Evolutionary conservation across 1,284 basidiomycete genomes (phyloP).

Genomic region (Trichosporon faecale): DNA sequence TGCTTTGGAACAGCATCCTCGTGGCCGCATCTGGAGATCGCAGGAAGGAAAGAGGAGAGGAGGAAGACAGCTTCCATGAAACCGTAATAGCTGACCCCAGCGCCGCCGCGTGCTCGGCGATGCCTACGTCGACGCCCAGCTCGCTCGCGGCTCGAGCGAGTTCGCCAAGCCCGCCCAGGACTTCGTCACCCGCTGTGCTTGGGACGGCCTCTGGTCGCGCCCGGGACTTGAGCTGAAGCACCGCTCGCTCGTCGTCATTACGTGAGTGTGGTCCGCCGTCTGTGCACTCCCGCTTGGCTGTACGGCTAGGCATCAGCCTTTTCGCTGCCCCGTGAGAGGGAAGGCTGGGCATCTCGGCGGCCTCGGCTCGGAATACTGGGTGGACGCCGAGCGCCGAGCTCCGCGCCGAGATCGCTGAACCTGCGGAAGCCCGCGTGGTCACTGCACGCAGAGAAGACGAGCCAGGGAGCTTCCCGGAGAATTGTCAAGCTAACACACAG

Average conservation of each 20-base stretch:
- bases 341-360: too few relatives aligned
- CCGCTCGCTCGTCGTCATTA: constrained; percentile 27
- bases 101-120: constrained; percentile 27
- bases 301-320: too few relatives aligned
- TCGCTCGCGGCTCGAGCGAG: constrained; percentile 22
- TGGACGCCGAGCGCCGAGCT: background rate
- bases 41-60: background rate
- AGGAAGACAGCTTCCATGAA: background rate
- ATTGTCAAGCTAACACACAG: constrained; percentile 19
- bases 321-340: too few relatives aligned
- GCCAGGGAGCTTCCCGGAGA: too few relatives aligned
- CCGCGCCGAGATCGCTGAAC: too few relatives aligned
- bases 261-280: constrained; percentile 14
- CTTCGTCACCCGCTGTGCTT: constrained; percentile 24
- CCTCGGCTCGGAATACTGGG: too few relatives aligned
- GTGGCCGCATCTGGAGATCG: too few relatives aligned
- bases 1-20: too few relatives aligned
- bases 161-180: constrained; percentile 29
- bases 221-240: constrained; percentile 28
- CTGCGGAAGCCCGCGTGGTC: too few relatives aligned
- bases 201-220: constrained; percentile 27
- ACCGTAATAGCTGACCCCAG: constrained; percentile 10
- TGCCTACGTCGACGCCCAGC: constrained; percentile 27
- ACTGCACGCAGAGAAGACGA: too few relatives aligned
- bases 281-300: background rate